Conservation (phyloP, 139 green algal genomes). For the Coelastrella sp. region DNA sequence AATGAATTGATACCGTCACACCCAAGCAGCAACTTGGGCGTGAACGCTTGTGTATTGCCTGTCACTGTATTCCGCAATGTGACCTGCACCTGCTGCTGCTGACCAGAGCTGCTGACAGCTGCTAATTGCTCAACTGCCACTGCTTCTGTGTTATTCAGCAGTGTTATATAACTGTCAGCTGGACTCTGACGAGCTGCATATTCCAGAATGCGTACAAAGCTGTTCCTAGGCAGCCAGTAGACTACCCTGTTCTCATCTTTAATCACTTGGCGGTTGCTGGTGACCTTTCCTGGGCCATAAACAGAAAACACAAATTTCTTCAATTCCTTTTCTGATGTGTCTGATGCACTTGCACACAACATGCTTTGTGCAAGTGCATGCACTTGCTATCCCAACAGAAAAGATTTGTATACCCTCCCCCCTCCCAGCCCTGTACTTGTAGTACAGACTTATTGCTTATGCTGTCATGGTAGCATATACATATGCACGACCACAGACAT, state of each 20-base stretch:
- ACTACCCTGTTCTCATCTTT: conserved; percentile 23
- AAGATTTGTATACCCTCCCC: too few species aligned
- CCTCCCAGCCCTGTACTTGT: too few species aligned
- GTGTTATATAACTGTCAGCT: neutral
- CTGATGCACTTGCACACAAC: neutral
- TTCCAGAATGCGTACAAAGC: conserved; percentile 14
- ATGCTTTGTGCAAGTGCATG: neutral
- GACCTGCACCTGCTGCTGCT: neutral
- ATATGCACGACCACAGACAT: too few species aligned
- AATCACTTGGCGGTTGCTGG: conserved; percentile 4
- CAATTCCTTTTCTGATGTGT: too few species aligned
- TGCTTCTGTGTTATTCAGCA: conserved; percentile 16
- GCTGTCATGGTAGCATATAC: too few species aligned
- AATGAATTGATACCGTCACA: conserved; percentile 42
- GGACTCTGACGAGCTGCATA: neutral
- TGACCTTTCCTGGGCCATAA: neutral
- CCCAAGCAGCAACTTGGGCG: conserved; percentile 36
- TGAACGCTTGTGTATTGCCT: neutral
- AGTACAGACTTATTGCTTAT: too few species aligned
- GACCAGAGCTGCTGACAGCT: neutral
- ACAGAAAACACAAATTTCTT: neutral
- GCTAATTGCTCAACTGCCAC: neutral
- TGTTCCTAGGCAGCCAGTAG: conserved; percentile 33
- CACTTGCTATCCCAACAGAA: neutral
- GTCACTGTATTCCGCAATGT: conserved; percentile 6